Base-by-base conservation (phyloP, 2,329 filamentous ascomycete species). In the Colletotrichum lentis region DNA sequence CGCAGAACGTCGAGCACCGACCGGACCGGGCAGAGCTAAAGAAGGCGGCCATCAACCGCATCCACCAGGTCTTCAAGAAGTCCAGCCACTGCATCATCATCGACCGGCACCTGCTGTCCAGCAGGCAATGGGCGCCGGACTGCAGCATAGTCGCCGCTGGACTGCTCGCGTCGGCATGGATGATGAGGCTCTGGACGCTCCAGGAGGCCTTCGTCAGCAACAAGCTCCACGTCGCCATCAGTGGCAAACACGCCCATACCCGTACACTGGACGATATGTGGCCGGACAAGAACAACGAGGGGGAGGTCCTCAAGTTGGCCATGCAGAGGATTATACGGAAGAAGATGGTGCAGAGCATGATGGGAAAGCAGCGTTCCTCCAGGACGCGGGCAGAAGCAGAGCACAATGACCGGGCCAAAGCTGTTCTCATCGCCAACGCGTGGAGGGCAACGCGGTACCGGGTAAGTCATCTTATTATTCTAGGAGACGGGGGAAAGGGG, bases 361-460 rank as follows among this genome's bases (percentile, higher is more conserved):
- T 46, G 43, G 6, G 43, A 7, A 46, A 46, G 7, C 12, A 46
- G 16, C 43, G n/a, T 7, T 46, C 10, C 18, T 18, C n/a, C 12
- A 55, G 41, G n/a, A 14, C 27, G 10, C 24, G 14, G 39, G 27
- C n/a, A 16, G 5, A 55, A n/a, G 31, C 16, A 3, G 24, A 27
- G 6, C 24, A 27, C 24, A 5, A 5, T 5, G 24, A 27, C 24
- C 24, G 24, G 6, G 10, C 27, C 18, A 12, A 31, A 16, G 31
- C 53, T 10, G 18, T 39, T 5, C 53, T 22, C 8, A 55, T 55
- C 12, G 31, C 53, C n/a, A 31, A 55, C 35, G 31, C 53, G 7
- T 55, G 53, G 53, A 55, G 53, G 14, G 53, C 53, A 7, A 39
- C 53, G 10, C 53, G 53, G 43, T 55, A 55, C 53, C 31, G 53